These are phyloP conservation scores for Salvia splendens DNA, from an alignment of 257 asterid genomes.

Conservation along the genomic window DNA sequence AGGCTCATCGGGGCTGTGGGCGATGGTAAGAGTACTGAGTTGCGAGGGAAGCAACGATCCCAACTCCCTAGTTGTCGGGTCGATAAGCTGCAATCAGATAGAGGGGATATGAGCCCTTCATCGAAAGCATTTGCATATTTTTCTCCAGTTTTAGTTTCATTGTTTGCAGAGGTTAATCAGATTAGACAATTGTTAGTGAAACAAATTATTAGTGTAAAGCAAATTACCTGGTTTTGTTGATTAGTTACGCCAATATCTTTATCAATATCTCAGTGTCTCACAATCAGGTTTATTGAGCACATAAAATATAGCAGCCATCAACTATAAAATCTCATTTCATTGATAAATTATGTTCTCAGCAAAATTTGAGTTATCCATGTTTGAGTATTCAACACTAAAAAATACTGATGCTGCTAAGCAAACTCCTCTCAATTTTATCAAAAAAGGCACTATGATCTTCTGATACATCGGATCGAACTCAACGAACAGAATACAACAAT, in stretches of 20 bases:
- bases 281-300: neutral
- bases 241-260: neutral
- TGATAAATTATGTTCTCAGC: neutral
- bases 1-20: conserved; percentile 44
- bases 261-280: neutral
- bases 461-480: conserved; percentile 16
- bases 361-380: conserved; percentile 24
- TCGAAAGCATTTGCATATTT: neutral
- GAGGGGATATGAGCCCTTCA: conserved; percentile 26
- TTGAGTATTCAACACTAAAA: conserved; percentile 5
- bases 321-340: conserved; percentile 26
- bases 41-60: conserved; percentile 49
- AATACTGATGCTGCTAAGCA: neutral
- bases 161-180: neutral
- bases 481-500: neutral
- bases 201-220: neutral
- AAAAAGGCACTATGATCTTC: neutral
- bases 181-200: conserved; percentile 18
- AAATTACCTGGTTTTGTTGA: conserved; percentile 1
- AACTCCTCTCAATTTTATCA: neutral
- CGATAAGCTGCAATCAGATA: conserved; percentile 18
- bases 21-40: conserved; percentile 59
- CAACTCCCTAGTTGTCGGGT: conserved; percentile 29
- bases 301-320: neutral
- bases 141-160: neutral